Percentiles rank a stretch among this genome's conserved stretches.
phyloP scores from a whole-genome alignment of 2,329 filamentous ascomycete genomes.

The Diplodia sapinea region DNA sequence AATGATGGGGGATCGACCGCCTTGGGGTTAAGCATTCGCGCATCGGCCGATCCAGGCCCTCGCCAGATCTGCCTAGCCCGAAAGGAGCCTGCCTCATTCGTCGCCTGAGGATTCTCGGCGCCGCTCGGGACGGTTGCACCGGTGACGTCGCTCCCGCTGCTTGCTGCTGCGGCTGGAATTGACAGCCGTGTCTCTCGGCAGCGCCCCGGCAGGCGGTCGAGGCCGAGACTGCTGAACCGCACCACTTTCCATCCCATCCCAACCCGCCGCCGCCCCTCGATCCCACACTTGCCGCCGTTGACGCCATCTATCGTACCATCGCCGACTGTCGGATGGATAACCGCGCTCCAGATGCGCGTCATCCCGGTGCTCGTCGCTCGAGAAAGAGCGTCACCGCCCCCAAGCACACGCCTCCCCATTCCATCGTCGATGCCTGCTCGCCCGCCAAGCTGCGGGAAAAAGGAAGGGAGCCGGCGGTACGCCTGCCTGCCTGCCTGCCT shows the following conservation, averaged over 20 bases:
- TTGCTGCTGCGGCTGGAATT: too few species aligned
- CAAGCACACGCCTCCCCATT: too few species aligned
- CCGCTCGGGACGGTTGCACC: neutral
- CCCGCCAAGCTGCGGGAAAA: neutral
- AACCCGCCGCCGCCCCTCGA: neutral
- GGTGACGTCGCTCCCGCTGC: neutral
- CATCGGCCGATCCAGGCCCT: neutral
- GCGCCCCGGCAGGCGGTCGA: neutral
- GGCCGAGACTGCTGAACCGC: too few species aligned
- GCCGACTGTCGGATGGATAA: neutral
- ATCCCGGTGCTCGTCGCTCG: too few species aligned
- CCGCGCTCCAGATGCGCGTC: neutral
- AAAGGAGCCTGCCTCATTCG: too few species aligned
- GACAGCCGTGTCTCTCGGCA: neutral
- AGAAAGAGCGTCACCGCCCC: neutral
- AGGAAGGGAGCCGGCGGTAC: too few species aligned
- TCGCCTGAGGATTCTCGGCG: neutral
- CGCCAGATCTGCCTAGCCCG: neutral
- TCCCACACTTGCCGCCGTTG: neutral
- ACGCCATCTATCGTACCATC: neutral
- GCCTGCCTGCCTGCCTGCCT: too few species aligned
- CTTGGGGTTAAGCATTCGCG: neutral
- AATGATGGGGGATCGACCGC: neutral
- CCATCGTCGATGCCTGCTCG: too few species aligned
- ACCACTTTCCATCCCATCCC: too few species aligned